Percentiles rank a stretch among this genome's conserved stretches.
Evolutionary conservation across 1,284 basidiomycete species (phyloP).

Genomic region (Mycena sp.): DNA sequence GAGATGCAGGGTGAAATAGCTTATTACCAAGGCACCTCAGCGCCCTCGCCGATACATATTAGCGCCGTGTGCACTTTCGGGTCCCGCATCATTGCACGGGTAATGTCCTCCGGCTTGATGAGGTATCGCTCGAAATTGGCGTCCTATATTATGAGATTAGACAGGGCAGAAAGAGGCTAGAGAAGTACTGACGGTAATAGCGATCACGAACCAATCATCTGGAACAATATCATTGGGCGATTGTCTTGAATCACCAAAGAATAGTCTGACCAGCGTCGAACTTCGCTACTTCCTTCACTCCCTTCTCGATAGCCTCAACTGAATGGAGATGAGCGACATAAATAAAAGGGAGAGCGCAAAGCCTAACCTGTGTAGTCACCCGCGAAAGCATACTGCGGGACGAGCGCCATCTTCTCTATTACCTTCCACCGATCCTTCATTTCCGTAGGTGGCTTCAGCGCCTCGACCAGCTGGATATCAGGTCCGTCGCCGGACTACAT

Average conservation of each 20-base stretch:
- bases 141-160: constrained; percentile 45
- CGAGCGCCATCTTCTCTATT: constrained; percentile 72
- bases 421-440: constrained; percentile 68
- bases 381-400: constrained; percentile 73
- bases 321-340: neutral
- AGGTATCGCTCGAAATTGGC: constrained; percentile 72
- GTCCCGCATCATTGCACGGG: constrained; percentile 64
- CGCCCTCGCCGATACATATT: constrained; percentile 76
- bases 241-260: neutral
- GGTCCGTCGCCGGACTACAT: constrained; percentile 69
- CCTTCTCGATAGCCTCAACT: constrained; percentile 73
- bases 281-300: constrained; percentile 65
- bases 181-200: constrained; percentile 54
- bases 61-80: constrained; percentile 72
- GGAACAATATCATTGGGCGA: neutral
- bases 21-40: constrained; percentile 65
- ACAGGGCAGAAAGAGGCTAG: neutral
- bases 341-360: neutral
- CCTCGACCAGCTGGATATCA: constrained; percentile 61
- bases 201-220: constrained; percentile 78
- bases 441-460: constrained; percentile 56
- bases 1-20: neutral
- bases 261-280: constrained; percentile 63
- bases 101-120: constrained; percentile 68
- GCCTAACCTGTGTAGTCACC: constrained; percentile 70